phyloP scores from a whole-genome alignment of 106 monocot species.

The Apostasia shenzhenica region DNA sequence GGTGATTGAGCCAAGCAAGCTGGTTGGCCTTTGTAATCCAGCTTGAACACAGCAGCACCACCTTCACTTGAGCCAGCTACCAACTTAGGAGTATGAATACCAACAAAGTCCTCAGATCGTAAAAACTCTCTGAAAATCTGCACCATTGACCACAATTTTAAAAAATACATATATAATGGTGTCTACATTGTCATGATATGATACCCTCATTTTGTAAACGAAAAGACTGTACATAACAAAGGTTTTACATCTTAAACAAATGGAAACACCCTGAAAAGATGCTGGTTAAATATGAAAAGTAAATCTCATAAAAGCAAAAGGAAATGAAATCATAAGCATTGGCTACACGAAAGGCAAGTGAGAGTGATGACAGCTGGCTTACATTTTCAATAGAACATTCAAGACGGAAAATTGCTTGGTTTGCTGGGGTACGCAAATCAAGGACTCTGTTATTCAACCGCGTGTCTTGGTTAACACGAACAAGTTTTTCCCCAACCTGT shows the following conservation, averaged over 20 bases:
- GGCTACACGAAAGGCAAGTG: background rate
- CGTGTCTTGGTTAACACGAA: slow-evolving; percentile 85
- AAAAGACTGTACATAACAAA: background rate
- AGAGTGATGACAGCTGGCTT: slow-evolving; percentile 11
- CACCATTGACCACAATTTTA: background rate
- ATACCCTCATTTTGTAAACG: background rate
- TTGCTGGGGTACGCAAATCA: slow-evolving; percentile 82
- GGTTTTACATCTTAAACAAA: background rate
- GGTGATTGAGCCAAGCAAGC: slow-evolving; percentile 94
- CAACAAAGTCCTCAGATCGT: slow-evolving; percentile 45
- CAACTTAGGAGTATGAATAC: slow-evolving; percentile 76
- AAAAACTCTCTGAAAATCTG: slow-evolving; percentile 70
- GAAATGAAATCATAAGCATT: background rate
- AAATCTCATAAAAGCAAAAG: slow-evolving; percentile 1
- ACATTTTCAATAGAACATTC: slow-evolving; percentile 53
- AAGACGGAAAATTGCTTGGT: slow-evolving; percentile 64
- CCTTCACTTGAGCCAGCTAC: slow-evolving; percentile 86
- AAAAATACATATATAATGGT: background rate
- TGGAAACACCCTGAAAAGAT: background rate
- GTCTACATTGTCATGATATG: background rate
- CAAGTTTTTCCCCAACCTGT: slow-evolving; percentile 71
- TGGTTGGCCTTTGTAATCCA: slow-evolving; percentile 84
- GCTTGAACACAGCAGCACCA: slow-evolving; percentile 84
- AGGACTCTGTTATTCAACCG: slow-evolving; percentile 70
- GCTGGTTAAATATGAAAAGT: background rate